These are phyloP conservation scores for Coniochaeta sp. DNA, from an alignment of 2,329 filamentous ascomycete species.

Conservation along the genomic window DNA sequence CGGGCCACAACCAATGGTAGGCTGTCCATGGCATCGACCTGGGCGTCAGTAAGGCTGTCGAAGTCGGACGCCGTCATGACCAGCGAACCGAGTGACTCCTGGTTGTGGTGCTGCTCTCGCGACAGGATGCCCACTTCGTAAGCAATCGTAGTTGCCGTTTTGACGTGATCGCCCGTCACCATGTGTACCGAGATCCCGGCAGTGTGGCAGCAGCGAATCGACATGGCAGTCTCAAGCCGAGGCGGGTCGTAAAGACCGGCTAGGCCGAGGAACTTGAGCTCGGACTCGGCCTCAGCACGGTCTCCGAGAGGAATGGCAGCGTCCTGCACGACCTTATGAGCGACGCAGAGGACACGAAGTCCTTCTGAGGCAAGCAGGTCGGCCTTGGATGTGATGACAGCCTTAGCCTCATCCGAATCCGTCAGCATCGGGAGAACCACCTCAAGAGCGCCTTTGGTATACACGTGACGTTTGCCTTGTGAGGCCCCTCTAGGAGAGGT, in stretches of 20 bases:
- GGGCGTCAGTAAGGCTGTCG: slow-evolving; percentile 51
- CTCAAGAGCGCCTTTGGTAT: slow-evolving; percentile 55
- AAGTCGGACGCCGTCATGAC: slow-evolving; percentile 59
- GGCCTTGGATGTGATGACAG: slow-evolving; percentile 38
- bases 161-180: slow-evolving; percentile 63
- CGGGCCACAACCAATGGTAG: slow-evolving; percentile 63
- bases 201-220: slow-evolving; percentile 50
- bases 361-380: slow-evolving; percentile 55
- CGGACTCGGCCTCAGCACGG: slow-evolving; percentile 46
- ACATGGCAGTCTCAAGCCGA: slow-evolving; percentile 56
- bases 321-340: slow-evolving; percentile 35
- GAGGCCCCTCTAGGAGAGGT: not conserved
- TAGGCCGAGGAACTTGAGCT: slow-evolving; percentile 60
- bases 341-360: slow-evolving; percentile 60
- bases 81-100: slow-evolving; percentile 28
- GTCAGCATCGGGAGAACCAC: slow-evolving; percentile 36
- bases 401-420: slow-evolving; percentile 36
- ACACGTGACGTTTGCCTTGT: slow-evolving; percentile 13
- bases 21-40: slow-evolving; percentile 54
- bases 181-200: slow-evolving; percentile 63
- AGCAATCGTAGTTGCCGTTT: slow-evolving; percentile 60
- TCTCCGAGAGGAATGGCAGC: slow-evolving; percentile 15
- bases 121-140: slow-evolving; percentile 56
- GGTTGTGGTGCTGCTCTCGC: not conserved
- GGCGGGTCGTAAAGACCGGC: slow-evolving; percentile 69